Conservation (phyloP, 164 flowering plant genomes). For the Macadamia integrifolia region DNA sequence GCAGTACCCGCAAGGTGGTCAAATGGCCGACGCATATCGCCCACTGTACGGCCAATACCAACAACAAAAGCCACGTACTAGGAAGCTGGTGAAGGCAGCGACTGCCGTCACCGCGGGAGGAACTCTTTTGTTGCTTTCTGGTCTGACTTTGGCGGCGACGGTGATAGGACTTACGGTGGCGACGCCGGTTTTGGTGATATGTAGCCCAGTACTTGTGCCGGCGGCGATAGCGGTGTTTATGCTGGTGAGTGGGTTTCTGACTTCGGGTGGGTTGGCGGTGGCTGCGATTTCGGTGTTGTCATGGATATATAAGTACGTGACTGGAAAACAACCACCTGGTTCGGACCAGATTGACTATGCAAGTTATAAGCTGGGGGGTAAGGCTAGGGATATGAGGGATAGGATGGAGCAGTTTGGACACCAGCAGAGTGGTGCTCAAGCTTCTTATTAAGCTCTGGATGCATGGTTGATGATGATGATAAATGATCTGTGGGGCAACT, state of each 20-base stretch:
- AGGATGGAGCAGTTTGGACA: conserved; percentile 5
- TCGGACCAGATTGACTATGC: conserved; percentile 15
- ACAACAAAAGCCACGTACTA: not conserved
- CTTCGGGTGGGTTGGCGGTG: conserved; percentile 19
- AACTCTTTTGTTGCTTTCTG: conserved; percentile 16
- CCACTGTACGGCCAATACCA: too few relatives aligned
- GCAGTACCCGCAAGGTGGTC: too few relatives aligned
- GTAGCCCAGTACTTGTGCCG: conserved; percentile 25
- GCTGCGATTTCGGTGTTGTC: conserved; percentile 15
- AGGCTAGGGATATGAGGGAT: conserved; percentile 16
- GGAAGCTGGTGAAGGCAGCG: conserved; percentile 13
- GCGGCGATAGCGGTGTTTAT: conserved; percentile 17
- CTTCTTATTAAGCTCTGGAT: too few relatives aligned
- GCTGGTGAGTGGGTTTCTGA: conserved; percentile 15
- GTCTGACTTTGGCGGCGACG: conserved; percentile 20
- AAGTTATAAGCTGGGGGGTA: conserved; percentile 2
- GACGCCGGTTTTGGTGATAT: conserved; percentile 23
- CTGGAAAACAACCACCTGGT: conserved; percentile 12
- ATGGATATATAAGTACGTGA: conserved; percentile 21
- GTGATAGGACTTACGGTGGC: conserved; percentile 18
- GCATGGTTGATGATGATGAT: too few relatives aligned
- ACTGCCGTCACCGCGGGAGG: conserved; percentile 25
- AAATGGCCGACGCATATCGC: too few relatives aligned
- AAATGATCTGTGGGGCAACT: too few relatives aligned
- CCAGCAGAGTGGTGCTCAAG: not conserved